Conservation (phyloP, 2,329 filamentous ascomycete genomes). For the Nannizziopsis barbatae region DNA sequence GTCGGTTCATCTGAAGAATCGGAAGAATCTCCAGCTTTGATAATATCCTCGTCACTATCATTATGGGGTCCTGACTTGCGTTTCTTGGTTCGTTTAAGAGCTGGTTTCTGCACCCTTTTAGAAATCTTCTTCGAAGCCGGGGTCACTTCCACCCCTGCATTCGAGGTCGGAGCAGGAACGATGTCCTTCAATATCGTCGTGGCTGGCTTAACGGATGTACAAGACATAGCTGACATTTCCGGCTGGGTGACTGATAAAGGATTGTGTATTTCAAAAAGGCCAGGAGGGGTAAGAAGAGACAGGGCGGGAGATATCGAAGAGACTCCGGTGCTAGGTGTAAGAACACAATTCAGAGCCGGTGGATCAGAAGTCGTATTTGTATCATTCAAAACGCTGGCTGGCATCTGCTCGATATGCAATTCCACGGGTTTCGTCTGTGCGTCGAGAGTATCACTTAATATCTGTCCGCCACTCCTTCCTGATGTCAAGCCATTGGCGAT, state of each 20-base stretch:
- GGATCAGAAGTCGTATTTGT: neutral
- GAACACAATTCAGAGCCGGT: neutral
- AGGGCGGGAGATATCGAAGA: constrained; percentile 10
- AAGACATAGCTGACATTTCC: neutral
- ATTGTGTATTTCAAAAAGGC: neutral
- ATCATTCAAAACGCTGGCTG: neutral
- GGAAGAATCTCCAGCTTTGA: constrained; percentile 29
- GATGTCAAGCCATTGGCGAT: neutral
- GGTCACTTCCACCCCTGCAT: neutral
- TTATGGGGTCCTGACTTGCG: constrained; percentile 15
- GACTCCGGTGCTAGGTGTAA: constrained; percentile 7
- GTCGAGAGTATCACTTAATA: neutral
- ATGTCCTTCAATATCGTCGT: constrained; percentile 4
- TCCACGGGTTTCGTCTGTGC: neutral
- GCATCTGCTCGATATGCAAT: neutral
- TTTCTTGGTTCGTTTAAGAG: constrained; percentile 9
- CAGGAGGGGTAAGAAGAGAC: neutral
- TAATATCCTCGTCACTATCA: constrained; percentile 26
- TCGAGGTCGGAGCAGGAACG: constrained; percentile 1
- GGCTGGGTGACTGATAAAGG: neutral
- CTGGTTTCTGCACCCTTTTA: constrained; percentile 6
- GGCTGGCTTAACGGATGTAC: constrained; percentile 1
- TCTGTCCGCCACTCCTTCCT: too few species aligned
- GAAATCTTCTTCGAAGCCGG: neutral
- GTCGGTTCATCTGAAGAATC: constrained; percentile 40